Evolutionary conservation across 106 monocot genomes (phyloP), one percentile per base, ranked within the genome.

Genomic region (Dendrobium chrysotoxum): DNA sequence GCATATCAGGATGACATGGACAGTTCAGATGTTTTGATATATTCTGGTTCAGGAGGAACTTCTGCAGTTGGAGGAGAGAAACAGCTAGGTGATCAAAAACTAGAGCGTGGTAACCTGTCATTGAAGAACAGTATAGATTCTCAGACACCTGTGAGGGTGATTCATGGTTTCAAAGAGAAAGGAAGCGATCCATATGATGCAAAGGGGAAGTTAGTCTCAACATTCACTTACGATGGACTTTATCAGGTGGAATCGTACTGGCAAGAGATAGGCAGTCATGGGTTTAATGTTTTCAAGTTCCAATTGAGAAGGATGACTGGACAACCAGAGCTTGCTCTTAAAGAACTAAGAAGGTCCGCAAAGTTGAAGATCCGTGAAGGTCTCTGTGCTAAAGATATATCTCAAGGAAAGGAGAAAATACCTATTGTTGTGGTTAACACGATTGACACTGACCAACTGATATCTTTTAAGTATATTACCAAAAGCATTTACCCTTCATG

Each of bases 21-120:
- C 42, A 83, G 83, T 65, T 90, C 94, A 70, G 95, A 91, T 88
- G 85, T 92, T 46, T 81, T 98, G 80, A 91, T 92, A 81, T 98
- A 92, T 86, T 89, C 94, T 68, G 97, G 97, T 76, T 82, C 94
- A 40, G 97, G 97, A 75, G 97, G 96, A 79, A 89, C 85, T 72
- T 78, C 91, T 85, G 42, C 57, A 28, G 82, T 75, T 20, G 77
- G 65, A 39, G 78, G 80, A 80, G 76, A 87, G 42, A 89, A 92
- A 77, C 77, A 76, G 41, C 79, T 85, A 66, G 89, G 86, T 82
- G 92, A 98, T 86, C 97, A 98, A 75, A 98, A 92, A 78, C 92
- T 95, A 40, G 88, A 95, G 74, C 84, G 91, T 53, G 97, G 97
- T 3, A 98, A 98, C 65, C 80, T 95, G 38, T 92, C 91, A 55